These are phyloP conservation scores for Artemisia annua DNA, from an alignment of 129 eudicot species.

Conservation along the genomic window DNA sequence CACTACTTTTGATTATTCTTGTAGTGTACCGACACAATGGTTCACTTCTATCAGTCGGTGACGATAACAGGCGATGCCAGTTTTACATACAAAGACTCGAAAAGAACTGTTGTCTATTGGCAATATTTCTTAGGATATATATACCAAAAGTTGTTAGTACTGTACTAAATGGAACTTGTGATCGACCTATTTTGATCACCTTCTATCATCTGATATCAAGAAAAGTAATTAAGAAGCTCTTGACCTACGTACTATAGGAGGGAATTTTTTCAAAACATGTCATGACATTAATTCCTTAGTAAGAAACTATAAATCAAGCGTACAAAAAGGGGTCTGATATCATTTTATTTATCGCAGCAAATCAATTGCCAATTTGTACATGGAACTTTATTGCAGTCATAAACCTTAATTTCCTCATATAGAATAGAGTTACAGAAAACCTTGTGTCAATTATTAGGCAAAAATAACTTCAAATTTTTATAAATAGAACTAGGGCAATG, in stretches of 20 bases:
- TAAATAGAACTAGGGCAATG: conserved; percentile 5
- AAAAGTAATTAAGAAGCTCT: conserved; percentile 12
- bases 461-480: background rate
- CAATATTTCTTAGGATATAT: too few species aligned
- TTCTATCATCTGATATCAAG: background rate
- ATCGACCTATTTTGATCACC: background rate
- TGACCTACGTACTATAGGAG: background rate
- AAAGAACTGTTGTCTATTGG: too few species aligned
- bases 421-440: background rate
- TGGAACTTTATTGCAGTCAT: background rate
- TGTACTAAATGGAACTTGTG: too few species aligned
- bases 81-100: background rate
- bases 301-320: background rate
- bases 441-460: background rate
- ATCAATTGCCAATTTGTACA: conserved; percentile 3
- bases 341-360: conserved; percentile 2
- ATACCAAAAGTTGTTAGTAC: too few species aligned
- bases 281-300: background rate
- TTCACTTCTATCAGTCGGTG: background rate
- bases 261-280: background rate
- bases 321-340: background rate
- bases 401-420: too few species aligned
- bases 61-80: background rate
- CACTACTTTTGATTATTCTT: too few species aligned
- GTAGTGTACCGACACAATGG: too few species aligned